Base-by-base conservation (phyloP, 148 eudicot genomes). In the Linanthus parryae region DNA sequence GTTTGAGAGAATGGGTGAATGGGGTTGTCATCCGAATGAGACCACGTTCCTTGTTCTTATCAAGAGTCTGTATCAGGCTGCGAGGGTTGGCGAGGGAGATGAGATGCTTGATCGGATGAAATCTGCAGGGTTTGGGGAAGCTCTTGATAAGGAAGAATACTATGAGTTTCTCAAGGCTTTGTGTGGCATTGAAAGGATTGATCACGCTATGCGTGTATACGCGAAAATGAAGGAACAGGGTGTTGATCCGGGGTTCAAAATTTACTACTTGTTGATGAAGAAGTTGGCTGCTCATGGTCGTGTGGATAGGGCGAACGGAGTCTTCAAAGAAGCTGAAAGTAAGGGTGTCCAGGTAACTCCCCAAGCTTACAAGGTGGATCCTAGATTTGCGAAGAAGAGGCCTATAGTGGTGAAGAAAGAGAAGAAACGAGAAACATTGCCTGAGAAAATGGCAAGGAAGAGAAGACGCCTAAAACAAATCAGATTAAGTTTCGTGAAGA, bases 21-120 rank as follows among this genome's bases (percentile, higher is more conserved):
- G 98, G 96, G 94, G 90, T 16, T 81, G 94, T 75, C 52, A 55
- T 42, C 90, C 96, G 2, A 75, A 87, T 70, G 90, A 74, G 1
- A 74, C 71, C 0, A 88, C 91, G 1, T 84, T 79, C 68, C 76
- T 88, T 73, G 75, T 80, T 15, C 44, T 92, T 18, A 84, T 74
- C 11, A 77, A 58, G 74, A 88, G 99, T 62, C 61, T 92, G 56
- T 88, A 84, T 73, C 95, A 88, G 75, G 95, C 95, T 42, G 96
- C 88, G 0, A 80, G 96, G 69, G 41, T 82, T 25, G 95, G 88
- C 4, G 99, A 92, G 50, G 99, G 96, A 11, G 96, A 84, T 53
- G 95, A 83, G 54, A 84, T 92, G 96, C 77, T 92, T 62, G 96
- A 84, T 62, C 64, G 76, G 62, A 82, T 88, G 95, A 92, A 82